phyloP scores from a whole-genome alignment of 2,329 filamentous ascomycete species.

The Ceratocystis smalleyi region DNA sequence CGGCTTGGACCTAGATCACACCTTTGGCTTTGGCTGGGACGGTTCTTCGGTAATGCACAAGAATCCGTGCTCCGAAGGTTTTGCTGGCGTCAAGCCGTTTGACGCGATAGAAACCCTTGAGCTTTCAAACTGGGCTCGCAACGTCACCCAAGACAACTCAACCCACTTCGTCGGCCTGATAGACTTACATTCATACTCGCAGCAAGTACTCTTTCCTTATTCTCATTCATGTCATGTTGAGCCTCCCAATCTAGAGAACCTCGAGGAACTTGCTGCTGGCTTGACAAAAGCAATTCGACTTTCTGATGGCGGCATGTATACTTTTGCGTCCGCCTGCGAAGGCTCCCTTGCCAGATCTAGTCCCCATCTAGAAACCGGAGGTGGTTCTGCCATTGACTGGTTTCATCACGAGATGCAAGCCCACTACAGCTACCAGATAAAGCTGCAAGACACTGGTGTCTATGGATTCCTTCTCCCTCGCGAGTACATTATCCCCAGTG shows the following conservation, averaged over 20 bases:
- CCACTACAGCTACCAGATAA: conserved; percentile 82
- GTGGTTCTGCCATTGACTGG: conserved; percentile 83
- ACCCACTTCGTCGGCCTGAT: conserved; percentile 69
- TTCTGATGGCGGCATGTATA: conserved; percentile 60
- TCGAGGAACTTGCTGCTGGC: conserved; percentile 77
- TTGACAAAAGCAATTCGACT: conserved; percentile 77
- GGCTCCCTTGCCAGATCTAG: conserved; percentile 27
- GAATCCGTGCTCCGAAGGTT: conserved; percentile 85
- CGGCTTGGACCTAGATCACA: conserved; percentile 77
- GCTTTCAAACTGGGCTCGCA: conserved; percentile 69
- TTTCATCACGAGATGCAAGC: conserved; percentile 80
- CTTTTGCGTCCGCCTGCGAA: conserved; percentile 72
- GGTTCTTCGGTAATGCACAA: conserved; percentile 39
- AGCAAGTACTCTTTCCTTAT: conserved; percentile 87
- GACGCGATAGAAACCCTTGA: conserved; percentile 63
- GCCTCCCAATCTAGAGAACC: conserved; percentile 77
- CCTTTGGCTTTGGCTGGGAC: conserved; percentile 77
- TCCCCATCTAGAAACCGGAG: conserved; percentile 51
- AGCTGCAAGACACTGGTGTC: conserved; percentile 79
- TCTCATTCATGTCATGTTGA: conserved; percentile 63
- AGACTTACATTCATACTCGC: conserved; percentile 88
- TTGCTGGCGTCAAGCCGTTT: conserved; percentile 69
- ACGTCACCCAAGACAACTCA: conserved; percentile 55
- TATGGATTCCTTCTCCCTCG: conserved; percentile 85
- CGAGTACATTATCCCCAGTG: conserved; percentile 75